Evolutionary conservation across 148 eudicot genomes (phyloP), one percentile per base, ranked within the genome.

Genomic region (Silene uniflora): DNA sequence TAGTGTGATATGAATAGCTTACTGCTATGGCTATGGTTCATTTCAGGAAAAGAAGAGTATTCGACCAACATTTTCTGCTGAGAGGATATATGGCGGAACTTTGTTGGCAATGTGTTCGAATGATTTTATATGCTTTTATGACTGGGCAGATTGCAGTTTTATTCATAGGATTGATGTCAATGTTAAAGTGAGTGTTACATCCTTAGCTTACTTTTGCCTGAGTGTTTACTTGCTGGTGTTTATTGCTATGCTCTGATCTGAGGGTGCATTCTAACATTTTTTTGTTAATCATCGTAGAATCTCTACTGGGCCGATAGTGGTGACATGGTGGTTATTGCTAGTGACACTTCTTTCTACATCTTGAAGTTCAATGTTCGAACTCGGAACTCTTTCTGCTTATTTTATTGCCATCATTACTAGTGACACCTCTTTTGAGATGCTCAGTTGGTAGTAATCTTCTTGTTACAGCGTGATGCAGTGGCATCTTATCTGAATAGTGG

Each of bases 231-330:
- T 55, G 42, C 69, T 49, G 55, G 47, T 23, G 23, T 69, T 67
- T 49, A 67, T 71, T 42, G 46, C 58, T 52, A 64, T 74, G 29
- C 67, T 67, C 64, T 71, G 23, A 42, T 12, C 35, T 49, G 56
- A 52, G 9, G 10, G 27, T 44, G 46, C 60, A 27, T 66, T 71
- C 62, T 47, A 8, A 46, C 64, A 60, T 59, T 71, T 54, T 25
- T 2, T 59, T 77, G 54, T 63, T 67, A 35, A 62, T 61, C 16
- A 39, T 77, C 79, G 62, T 90, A 95, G 99, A 95, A 90, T 75
- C 90, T 95, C 65, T 95, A 90, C 84, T 95, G 99, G 99, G 99
- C 99, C 73, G 99, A 95, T 72, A 88, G 99, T 82, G 99, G 99
- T 78, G 99, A 92, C 76, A 76, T 90, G 82, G 97, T 95, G 86